phyloP scores from a whole-genome alignment of 176 grass and related monocot species.

The Eragrostis nindensis region DNA sequence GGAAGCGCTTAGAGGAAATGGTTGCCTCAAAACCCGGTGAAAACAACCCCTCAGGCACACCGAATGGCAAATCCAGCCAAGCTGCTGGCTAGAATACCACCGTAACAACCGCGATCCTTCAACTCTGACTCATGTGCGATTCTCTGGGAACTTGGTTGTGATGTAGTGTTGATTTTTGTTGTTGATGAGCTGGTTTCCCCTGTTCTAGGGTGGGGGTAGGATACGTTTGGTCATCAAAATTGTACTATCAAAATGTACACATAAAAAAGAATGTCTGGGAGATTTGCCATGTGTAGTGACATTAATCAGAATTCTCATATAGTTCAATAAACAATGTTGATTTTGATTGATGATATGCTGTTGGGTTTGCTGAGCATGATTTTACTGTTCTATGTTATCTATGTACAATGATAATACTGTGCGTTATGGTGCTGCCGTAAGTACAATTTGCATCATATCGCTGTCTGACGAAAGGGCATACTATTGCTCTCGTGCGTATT shows the following conservation, averaged over 20 bases:
- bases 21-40: constrained; percentile 50
- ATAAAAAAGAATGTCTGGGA: constrained; percentile 38
- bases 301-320: constrained; percentile 53
- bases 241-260: constrained; percentile 51
- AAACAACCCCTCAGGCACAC: constrained; percentile 21
- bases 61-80: constrained; percentile 54
- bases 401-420: not conserved
- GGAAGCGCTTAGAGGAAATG: constrained; percentile 85
- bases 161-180: constrained; percentile 49
- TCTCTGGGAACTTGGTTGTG: constrained; percentile 46
- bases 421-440: not conserved
- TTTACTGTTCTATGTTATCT: not conserved
- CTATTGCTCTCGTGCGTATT: no score
- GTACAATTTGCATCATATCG: not conserved
- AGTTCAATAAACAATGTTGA: constrained; percentile 58
- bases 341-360: constrained; percentile 44
- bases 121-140: constrained; percentile 35
- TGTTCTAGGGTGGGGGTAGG: constrained; percentile 46
- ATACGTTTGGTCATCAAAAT: constrained; percentile 48
- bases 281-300: constrained; percentile 44
- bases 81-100: constrained; percentile 46
- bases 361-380: constrained; percentile 20
- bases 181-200: constrained; percentile 43
- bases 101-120: constrained; percentile 1
- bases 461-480: no score